A percentile compares a stretch with the other conserved stretches of the same genome.
Evolutionary conservation across 768 basidiomycete genomes (phyloP).

Genomic region (Trametes gibbosa): DNA sequence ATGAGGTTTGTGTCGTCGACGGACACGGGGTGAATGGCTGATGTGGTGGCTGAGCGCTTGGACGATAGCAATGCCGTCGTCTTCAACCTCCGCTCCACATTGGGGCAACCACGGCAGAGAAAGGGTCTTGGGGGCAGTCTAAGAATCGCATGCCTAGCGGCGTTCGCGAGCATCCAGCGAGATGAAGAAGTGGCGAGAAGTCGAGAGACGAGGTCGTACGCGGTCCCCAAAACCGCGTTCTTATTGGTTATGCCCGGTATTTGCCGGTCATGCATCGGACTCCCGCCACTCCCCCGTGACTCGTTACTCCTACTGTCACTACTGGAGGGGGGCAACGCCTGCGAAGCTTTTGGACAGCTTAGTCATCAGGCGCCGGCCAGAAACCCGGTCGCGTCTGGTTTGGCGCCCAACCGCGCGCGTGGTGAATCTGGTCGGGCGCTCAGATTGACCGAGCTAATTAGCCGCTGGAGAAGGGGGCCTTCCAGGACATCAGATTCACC

Average conservation of each 20-base stretch:
- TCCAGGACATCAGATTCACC: too few species aligned
- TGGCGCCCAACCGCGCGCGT: too few species aligned
- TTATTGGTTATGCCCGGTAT: neutral
- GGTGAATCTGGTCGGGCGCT: too few species aligned
- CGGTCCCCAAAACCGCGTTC: neutral
- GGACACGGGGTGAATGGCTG: constrained; percentile 51
- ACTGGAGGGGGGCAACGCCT: too few species aligned
- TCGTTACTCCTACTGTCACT: too few species aligned
- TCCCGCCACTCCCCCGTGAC: too few species aligned
- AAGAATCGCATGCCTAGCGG: constrained; percentile 41
- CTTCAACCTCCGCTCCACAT: constrained; percentile 29
- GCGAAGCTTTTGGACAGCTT: too few species aligned
- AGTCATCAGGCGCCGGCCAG: too few species aligned
- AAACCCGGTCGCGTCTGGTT: too few species aligned
- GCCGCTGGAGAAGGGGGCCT: too few species aligned
- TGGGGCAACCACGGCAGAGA: constrained; percentile 44
- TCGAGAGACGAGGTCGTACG: constrained; percentile 1
- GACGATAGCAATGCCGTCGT: neutral
- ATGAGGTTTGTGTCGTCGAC: constrained; percentile 64
- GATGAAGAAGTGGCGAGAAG: constrained; percentile 9
- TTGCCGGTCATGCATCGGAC: neutral
- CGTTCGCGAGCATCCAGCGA: constrained; percentile 36
- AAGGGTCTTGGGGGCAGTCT: constrained; percentile 35
- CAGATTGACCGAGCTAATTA: too few species aligned
- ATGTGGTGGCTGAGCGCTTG: constrained; percentile 35